Base-by-base conservation (phyloP, 2,329 filamentous ascomycete species). In the Trichoderma cornu-damae region DNA sequence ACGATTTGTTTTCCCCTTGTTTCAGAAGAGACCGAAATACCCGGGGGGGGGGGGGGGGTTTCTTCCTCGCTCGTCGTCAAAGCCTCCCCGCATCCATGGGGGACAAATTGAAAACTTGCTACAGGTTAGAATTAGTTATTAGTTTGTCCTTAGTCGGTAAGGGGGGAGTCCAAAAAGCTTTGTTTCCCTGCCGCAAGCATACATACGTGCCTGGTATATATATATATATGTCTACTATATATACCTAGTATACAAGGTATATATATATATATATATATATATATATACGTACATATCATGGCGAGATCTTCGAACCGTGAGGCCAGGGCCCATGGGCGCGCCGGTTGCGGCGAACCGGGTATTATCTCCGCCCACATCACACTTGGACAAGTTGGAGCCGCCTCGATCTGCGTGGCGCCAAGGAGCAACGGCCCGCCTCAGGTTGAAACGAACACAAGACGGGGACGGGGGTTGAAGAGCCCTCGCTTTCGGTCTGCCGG, bases 321-420 rank as follows among this genome's bases (percentile, higher is more conserved):
- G n/a, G n/a, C n/a, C n/a, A n/a, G n/a, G n/a, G n/a, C n/a, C n/a
- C n/a, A n/a, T n/a, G n/a, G n/a, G 11, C 14, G 14, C 44, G 42
- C 51, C 51, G 51, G 51, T 55, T 55, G 51, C 24, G 12, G 35
- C 48, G 24, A 51, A 16, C 16, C 22, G 48, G 48, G 24, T 30
- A 38, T 38, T 30, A 38, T 38, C 22, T 51, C 32, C 34, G 34
- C 35, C n/a, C 48, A 51, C 34, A 28, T 38, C 32, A 50, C 26
- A 2, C 44, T 14, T 38, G 14, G 47, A 50, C n/a, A 16, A 22
- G 43, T 20, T 18, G n/a, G 12, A 30, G 28, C 26, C 30, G 22
- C 14, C 28, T 5, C n/a, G 22, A 47, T 55, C 51, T 46, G 32
- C 42, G 51, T 55, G 51, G 42, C 42, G 51, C 16, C 42, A 46